Base-by-base conservation (phyloP, 495 filamentous ascomycete species). In the Chaetomidium leptoderma region DNA sequence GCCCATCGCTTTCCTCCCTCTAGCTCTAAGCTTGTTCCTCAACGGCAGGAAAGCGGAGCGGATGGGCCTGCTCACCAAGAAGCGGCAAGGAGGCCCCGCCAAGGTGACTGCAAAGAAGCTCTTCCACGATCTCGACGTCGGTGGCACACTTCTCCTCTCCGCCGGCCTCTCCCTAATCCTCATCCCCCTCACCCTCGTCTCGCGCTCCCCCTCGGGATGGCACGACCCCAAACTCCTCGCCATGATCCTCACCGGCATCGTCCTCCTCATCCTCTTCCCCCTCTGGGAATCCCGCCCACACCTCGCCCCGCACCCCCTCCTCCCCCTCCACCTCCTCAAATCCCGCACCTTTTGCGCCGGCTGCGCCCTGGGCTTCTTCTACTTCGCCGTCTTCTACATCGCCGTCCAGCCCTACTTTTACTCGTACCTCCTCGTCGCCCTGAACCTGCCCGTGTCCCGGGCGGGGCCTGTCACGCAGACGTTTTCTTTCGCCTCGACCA, bases 391-490 rank as follows among this genome's bases (percentile, higher is more conserved):
- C 62, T 88, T 83, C 71, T 84, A 83, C 67, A 81, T 75, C 66
- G 85, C 82, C 68, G 79, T 84, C 51, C 71, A 73, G 55, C 73
- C 77, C 10, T 85, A 86, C 66, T 83, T 83, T 69, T 78, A 74
- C 64, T 81, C 81, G 27, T 88, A 82, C 72, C 71, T 86, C 14
- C 77, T 83, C 55, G 83, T 88, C 14, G 84, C 87, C n/a, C 78
- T 83, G 65, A 71, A 80, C 64, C 79, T 85, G 21, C 71, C 67
- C 61, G 67, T 82, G 49, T 68, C 71, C 19, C 70, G 76, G 50
- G 79, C 85, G 0, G 78, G 66, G 6, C 82, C 82, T 55, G 72
- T 86, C 56, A 71, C 65, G 6, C 81, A 81, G 58, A 66, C 71
- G 45, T 83, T 80, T 66, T 70, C 68, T 60, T 76, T 83, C 35